Conservation (phyloP, 1,284 basidiomycete genomes). For the Heliocybe sulcata region DNA sequence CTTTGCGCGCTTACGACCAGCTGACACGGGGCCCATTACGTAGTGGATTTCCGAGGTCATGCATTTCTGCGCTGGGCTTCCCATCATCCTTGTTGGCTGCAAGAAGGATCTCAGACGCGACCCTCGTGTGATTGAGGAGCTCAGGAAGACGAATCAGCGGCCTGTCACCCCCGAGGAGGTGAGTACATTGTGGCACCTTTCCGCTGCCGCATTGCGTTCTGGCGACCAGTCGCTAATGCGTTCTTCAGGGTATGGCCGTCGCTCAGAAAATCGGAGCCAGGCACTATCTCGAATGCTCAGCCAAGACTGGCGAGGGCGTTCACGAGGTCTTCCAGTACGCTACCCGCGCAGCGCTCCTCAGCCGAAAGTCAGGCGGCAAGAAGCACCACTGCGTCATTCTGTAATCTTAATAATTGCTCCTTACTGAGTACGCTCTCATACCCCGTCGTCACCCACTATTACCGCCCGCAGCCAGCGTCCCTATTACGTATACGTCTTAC, state of each 20-base stretch:
- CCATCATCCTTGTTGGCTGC: constrained; percentile 73
- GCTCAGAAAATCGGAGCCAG: constrained; percentile 70
- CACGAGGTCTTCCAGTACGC: constrained; percentile 76
- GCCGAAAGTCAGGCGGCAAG: constrained; percentile 28
- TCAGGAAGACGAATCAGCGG: constrained; percentile 54
- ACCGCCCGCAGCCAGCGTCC: background rate
- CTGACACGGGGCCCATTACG: background rate
- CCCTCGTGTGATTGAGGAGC: constrained; percentile 43
- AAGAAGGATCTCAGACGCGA: constrained; percentile 69
- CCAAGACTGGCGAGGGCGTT: constrained; percentile 67
- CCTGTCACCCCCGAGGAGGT: constrained; percentile 54
- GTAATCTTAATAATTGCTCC: constrained; percentile 18
- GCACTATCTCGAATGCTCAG: constrained; percentile 72
- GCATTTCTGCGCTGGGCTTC: constrained; percentile 71
- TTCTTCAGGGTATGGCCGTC: constrained; percentile 54
- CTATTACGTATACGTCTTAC: constrained; percentile 1
- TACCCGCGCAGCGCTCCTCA: constrained; percentile 55
- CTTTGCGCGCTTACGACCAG: background rate
- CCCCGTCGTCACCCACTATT: background rate
- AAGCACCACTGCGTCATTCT: constrained; percentile 45
- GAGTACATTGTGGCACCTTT: constrained; percentile 10
- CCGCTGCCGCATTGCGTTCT: background rate
- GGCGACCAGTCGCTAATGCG: constrained; percentile 4
- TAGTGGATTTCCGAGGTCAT: constrained; percentile 78
- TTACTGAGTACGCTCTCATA: constrained; percentile 1